These are phyloP conservation scores for Starmerella etchellsii DNA, from an alignment of 805 yeast genomes.

Conservation along the genomic window DNA sequence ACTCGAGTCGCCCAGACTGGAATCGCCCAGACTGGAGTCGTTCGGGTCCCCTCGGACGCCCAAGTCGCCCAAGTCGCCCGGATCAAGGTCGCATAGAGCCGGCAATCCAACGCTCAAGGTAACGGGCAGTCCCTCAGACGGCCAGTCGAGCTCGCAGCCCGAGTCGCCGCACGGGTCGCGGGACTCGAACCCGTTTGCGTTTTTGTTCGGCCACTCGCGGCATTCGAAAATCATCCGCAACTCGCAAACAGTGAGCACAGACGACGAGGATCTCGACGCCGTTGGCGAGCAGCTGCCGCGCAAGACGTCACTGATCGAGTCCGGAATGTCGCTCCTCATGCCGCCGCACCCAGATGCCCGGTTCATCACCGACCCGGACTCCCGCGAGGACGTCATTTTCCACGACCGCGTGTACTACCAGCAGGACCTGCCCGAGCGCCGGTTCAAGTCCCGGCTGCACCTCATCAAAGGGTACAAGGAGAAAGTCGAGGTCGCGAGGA, in stretches of 20 bases:
- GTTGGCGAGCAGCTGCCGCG: conserved; percentile 20
- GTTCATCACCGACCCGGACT: conserved; percentile 54
- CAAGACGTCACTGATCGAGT: conserved; percentile 60
- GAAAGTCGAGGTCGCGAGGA: conserved; percentile 28
- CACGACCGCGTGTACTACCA: conserved; percentile 71
- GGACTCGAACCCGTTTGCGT: neutral
- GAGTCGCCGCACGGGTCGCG: too few species aligned
- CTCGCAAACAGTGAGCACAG: conserved; percentile 7
- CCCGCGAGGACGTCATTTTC: conserved; percentile 53
- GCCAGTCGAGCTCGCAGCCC: too few species aligned
- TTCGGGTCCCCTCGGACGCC: too few species aligned
- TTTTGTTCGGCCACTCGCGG: conserved; percentile 10
- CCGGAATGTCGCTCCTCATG: conserved; percentile 62
- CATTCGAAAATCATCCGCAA: neutral
- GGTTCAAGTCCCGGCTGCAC: conserved; percentile 21
- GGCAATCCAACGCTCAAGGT: too few species aligned
- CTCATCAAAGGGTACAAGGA: conserved; percentile 6
- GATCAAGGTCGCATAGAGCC: too few species aligned
- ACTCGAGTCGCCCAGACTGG: neutral
- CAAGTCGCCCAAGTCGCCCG: too few species aligned
- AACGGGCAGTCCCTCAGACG: too few species aligned
- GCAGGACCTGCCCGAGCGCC: conserved; percentile 48
- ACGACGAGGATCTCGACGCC: neutral
- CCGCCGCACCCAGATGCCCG: conserved; percentile 68
- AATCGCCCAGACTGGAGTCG: too few species aligned